A percentile compares a stretch with the other conserved stretches of the same genome.
Conservation (phyloP, 2,329 filamentous ascomycete species). For the Fusarium sp. region DNA sequence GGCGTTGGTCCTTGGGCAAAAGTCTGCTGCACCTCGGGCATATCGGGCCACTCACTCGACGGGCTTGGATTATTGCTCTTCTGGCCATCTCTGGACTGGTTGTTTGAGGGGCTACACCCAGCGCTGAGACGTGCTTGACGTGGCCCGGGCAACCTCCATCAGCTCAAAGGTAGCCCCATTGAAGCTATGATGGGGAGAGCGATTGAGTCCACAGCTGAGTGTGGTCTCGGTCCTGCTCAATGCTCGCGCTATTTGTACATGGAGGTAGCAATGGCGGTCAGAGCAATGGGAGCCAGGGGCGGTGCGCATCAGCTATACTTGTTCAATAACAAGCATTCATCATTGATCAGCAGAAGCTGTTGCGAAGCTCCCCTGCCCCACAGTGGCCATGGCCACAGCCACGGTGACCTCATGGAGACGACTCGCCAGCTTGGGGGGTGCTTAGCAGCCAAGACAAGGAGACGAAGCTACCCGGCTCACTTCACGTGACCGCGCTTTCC, state of each 20-base stretch:
- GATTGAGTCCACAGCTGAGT: constrained; percentile 33
- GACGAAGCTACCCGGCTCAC: constrained; percentile 37
- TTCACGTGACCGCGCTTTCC: constrained; percentile 52
- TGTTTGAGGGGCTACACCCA: constrained; percentile 27
- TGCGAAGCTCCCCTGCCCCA: constrained; percentile 40
- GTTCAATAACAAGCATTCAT: constrained; percentile 18
- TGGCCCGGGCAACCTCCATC: constrained; percentile 44
- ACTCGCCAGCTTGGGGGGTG: constrained; percentile 4
- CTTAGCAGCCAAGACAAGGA: constrained; percentile 25
- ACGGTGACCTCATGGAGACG: constrained; percentile 49
- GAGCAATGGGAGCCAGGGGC: constrained; percentile 17
- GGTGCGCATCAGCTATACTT: constrained; percentile 21
- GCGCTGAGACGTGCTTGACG: constrained; percentile 32
- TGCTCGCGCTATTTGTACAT: constrained; percentile 14
- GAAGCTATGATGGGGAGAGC: constrained; percentile 38
- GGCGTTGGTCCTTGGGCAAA: constrained; percentile 45
- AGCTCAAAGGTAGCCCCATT: constrained; percentile 43
- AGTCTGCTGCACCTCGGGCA: constrained; percentile 48
- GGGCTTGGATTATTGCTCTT: constrained; percentile 20
- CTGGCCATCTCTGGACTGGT: constrained; percentile 21
- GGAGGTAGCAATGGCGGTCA: constrained; percentile 40
- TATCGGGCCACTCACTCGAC: constrained; percentile 47
- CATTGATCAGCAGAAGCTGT: constrained; percentile 40
- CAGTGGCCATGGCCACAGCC: constrained; percentile 39
- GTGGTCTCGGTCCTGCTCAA: constrained; percentile 19